phyloP scores from a whole-genome alignment of 2,329 filamentous ascomycete genomes.

The Penicillium sclerotigenum region DNA sequence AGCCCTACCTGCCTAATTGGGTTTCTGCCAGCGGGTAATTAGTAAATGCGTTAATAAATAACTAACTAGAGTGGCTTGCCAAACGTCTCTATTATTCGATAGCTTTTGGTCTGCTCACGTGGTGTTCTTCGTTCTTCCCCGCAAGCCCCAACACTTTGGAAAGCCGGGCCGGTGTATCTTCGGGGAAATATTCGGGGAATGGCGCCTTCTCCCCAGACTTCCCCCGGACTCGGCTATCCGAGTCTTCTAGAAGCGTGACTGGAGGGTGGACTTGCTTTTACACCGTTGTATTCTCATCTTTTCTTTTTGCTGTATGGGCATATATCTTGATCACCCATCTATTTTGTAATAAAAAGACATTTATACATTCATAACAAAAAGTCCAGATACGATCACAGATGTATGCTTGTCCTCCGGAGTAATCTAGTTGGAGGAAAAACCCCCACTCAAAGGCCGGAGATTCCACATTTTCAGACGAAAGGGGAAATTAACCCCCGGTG shows the following conservation, averaged over 20 bases:
- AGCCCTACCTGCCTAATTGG: no score
- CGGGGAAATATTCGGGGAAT: no score
- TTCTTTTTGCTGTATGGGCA: not conserved
- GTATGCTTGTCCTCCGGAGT: not conserved
- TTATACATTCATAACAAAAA: not conserved
- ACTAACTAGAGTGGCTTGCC: no score
- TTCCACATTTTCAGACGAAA: not conserved
- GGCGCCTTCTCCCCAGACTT: not conserved
- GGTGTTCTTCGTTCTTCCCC: not conserved
- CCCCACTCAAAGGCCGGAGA: not conserved
- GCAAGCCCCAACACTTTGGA: no score
- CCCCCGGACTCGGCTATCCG: not conserved
- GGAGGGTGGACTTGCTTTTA: not conserved
- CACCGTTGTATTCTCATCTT: not conserved
- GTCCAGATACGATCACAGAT: not conserved
- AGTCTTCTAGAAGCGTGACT: not conserved
- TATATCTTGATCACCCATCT: not conserved
- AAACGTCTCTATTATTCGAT: not conserved
- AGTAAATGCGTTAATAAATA: no score
- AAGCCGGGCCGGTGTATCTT: not conserved
- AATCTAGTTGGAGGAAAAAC: slow-evolving; percentile 2
- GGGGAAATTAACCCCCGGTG: not conserved
- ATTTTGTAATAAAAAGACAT: not conserved
- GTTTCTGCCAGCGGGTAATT: no score
- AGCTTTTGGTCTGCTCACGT: slow-evolving; percentile 1